Evolutionary conservation across 768 basidiomycete species (phyloP), one percentile per base, ranked within the genome.

Genomic region (Saitozyma sp.): DNA sequence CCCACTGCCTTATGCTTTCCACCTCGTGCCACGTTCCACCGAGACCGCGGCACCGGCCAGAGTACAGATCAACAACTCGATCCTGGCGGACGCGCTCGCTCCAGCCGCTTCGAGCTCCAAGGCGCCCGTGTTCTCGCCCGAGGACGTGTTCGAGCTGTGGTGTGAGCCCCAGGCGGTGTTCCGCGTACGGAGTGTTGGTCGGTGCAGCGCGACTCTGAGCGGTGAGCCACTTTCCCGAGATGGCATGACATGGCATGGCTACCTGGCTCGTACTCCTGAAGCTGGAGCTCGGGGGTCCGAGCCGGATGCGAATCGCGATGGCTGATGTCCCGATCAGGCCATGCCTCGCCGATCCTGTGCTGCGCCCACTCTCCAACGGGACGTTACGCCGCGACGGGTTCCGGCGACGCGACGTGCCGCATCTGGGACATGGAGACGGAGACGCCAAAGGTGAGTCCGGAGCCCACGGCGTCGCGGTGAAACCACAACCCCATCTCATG

Each of bases 81-180:
- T 96, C 38, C 85, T 91, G 69, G 81, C 84, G 2, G 92, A 97
- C 72, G 84, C 96, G 9, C 82, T 98, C 9, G 81, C 89, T 88
- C 61, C 66, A 4, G 50, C 59, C 16, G 59, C 61, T 14, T 64
- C 65, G 14, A 71, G 65, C 16, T 71, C 71, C 6, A 55, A 54
- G 9, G 64, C 58, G 10, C 61, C 65, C 53, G 60, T 54, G 10
- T 77, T 70, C 65, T 78, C 78, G 4, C 71, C 77, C 6, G 95
- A 99, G 84, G 92, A 91, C 73, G 84, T 93, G 9, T 86, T 98
- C 60, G 83, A 90, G 55, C 84, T 98, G 29, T 86, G 88, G 69
- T 98, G 95, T 79, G 88, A 94, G 37, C 95, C 95, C 9, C 94
- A 99, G 78, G 91, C 93, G 50, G 89, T 98, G 5, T 99, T 96